Percentiles rank a stretch among this genome's conserved stretches.
Conservation (phyloP, 2,329 filamentous ascomycete genomes). For the Fusarium succisae region DNA sequence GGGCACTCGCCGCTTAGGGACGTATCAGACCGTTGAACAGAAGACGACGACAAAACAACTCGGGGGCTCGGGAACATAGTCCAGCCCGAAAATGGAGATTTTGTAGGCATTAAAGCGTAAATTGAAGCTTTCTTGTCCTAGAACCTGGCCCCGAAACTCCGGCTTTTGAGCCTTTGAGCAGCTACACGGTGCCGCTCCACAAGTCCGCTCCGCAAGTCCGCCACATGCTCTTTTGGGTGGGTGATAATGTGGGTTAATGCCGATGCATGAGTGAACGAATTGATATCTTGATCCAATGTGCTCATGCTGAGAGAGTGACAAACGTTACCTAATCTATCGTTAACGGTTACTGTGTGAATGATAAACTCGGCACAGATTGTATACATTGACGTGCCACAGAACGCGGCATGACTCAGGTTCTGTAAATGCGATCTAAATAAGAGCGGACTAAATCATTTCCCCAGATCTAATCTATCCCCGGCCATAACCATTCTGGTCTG, state of each 20-base stretch:
- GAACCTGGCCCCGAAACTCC: accelerated
- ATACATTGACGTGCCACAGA: neutral
- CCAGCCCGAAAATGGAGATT: neutral
- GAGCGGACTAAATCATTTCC: neutral
- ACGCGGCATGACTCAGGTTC: neutral
- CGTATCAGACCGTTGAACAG: neutral
- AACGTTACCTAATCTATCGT: accelerated
- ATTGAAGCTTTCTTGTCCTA: accelerated
- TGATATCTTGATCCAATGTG: no score
- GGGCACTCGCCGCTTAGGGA: neutral
- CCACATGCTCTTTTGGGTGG: neutral
- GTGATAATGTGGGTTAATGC: neutral
- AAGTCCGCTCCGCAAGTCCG: neutral
- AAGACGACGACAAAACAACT: neutral
- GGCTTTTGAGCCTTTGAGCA: neutral
- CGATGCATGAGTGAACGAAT: accelerated
- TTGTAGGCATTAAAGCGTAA: accelerated
- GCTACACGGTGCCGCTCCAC: neutral
- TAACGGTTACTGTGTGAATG: accelerated
- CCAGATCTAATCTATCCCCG: accelerated
- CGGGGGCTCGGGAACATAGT: accelerated
- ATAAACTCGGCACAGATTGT: neutral
- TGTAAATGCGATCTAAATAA: neutral
- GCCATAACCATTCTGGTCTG: neutral
- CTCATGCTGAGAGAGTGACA: no score